Base-by-base conservation (phyloP, 495 filamentous ascomycete species). In the Letharia columbiana region DNA sequence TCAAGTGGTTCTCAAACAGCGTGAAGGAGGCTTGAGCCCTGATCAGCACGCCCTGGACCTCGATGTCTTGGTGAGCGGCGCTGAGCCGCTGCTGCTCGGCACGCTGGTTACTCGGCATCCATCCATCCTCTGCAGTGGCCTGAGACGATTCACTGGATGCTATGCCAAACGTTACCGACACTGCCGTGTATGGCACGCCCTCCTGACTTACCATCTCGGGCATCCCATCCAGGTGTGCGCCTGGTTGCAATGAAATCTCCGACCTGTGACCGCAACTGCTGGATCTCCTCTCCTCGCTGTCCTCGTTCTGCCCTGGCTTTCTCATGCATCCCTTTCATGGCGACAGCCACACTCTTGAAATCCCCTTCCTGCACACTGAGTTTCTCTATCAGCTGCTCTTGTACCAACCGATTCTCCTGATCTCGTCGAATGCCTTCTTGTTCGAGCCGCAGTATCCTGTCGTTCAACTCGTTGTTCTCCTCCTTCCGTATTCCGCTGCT, bases 1-100 rank as follows among this genome's bases (percentile, higher is more conserved):
- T 41, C 41, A 76, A 39, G 44, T 78, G 76, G 13, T 73, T 69
- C 1, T 47, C 61, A 0, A 56, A 35, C 3, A 75, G 67, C 10
- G 69, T 60, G 56, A 11, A 35, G 17, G 50, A 28, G 37, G 60
- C 47, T 57, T 68, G 69, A 10, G 50, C 47, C 39, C 56, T 61
- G 39, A 42, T 52, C 9, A 28, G 60, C 31, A 68, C 20, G 42
- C 60, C 41, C 20, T 45, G 44, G 33, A 33, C 11, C 23, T 39
- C 45, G 37, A 20, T 61, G 35, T 42, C 13, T 54, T 31, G 49
- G 49, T 54, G 23, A 56, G 11, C 3, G 52, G 52, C 28, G 28
- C 8, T 18, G 11, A 10, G 11, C 8, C 28, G 45, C 57, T 60
- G 56, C 17, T 31, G 13, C 23, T 42, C 5, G 15, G 42, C 9